A percentile compares a stretch with the other conserved stretches of the same genome.
Evolutionary conservation across 2,329 filamentous ascomycete species (phyloP).

Genomic region (Cytospora paraplurivora): DNA sequence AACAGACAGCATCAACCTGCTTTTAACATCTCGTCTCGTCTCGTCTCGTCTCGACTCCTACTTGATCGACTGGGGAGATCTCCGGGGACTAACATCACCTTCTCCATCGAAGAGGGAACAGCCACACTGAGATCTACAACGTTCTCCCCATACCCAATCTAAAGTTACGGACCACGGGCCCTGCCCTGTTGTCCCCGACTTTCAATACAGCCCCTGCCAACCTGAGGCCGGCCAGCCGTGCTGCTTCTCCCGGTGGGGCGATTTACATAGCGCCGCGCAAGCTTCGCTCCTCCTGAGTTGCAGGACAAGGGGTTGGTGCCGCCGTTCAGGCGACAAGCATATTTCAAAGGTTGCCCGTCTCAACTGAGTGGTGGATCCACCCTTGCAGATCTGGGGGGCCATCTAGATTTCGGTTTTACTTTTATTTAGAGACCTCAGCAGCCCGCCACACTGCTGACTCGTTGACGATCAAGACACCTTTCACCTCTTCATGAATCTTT

Average conservation of each 20-base stretch:
- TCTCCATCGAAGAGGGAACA: slow-evolving; percentile 1
- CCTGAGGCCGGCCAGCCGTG: slow-evolving; percentile 29
- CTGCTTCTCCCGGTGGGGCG: slow-evolving; percentile 27
- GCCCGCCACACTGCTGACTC: slow-evolving; percentile 19
- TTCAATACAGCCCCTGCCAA: slow-evolving; percentile 28
- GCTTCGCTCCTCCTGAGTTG: slow-evolving; percentile 30
- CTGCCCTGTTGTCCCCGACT: slow-evolving; percentile 14
- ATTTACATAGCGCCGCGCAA: slow-evolving; percentile 31
- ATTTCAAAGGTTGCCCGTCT: slow-evolving; percentile 29
- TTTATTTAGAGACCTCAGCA: slow-evolving; percentile 25
- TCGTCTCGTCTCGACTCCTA: slow-evolving; percentile 1
- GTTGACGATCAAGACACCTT: slow-evolving; percentile 14
- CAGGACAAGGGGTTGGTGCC: slow-evolving; percentile 31
- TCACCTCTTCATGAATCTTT: neutral
- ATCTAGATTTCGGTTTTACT: slow-evolving; percentile 26
- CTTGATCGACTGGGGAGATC: neutral
- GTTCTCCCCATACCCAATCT: slow-evolving; percentile 1
- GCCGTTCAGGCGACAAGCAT: slow-evolving; percentile 28
- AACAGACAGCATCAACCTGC: neutral
- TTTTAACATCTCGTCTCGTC: slow-evolving; percentile 6
- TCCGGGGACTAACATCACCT: slow-evolving; percentile 4
- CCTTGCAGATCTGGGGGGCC: slow-evolving; percentile 27
- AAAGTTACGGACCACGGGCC: slow-evolving; percentile 11
- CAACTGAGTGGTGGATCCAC: slow-evolving; percentile 26
- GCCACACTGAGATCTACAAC: slow-evolving; percentile 2